Percentiles rank a stretch among this genome's conserved stretches.
phyloP scores from a whole-genome alignment of 768 basidiomycete genomes.

The Russula sp. region DNA sequence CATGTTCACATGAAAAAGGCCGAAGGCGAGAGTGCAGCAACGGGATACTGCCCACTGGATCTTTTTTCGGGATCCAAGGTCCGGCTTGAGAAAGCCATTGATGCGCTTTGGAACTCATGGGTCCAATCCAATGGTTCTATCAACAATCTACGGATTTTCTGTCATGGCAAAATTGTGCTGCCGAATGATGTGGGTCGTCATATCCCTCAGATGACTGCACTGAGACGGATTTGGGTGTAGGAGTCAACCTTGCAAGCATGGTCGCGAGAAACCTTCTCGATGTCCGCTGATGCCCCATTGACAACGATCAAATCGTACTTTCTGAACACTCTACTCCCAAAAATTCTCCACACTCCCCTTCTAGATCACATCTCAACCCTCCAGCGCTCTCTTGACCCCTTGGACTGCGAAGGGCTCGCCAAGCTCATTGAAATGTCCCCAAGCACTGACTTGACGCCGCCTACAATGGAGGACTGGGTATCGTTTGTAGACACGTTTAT shows the following conservation, averaged over 20 bases:
- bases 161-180: constrained; percentile 54
- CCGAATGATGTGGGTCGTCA: constrained; percentile 54
- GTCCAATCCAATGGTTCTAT: constrained; percentile 53
- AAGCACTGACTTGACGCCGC: constrained; percentile 41
- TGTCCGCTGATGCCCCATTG: constrained; percentile 6
- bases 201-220: not conserved
- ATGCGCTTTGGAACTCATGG: constrained; percentile 74
- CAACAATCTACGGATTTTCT: constrained; percentile 85
- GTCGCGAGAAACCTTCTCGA: constrained; percentile 19
- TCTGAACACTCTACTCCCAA: constrained; percentile 46
- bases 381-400: constrained; percentile 22
- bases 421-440: constrained; percentile 8
- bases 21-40: constrained; percentile 41
- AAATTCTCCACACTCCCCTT: constrained; percentile 45
- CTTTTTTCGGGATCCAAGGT: constrained; percentile 68
- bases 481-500: constrained; percentile 57
- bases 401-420: constrained; percentile 27
- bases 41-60: constrained; percentile 84
- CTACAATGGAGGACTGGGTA: constrained; percentile 62
- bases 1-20: constrained; percentile 58
- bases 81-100: constrained; percentile 66
- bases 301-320: constrained; percentile 48
- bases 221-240: constrained; percentile 17
- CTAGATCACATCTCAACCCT: constrained; percentile 16
- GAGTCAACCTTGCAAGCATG: constrained; percentile 11